Percentiles rank a stretch among this genome's conserved stretches.
phyloP scores from a whole-genome alignment of 345 rosid genomes.

The Combretum micranthum region DNA sequence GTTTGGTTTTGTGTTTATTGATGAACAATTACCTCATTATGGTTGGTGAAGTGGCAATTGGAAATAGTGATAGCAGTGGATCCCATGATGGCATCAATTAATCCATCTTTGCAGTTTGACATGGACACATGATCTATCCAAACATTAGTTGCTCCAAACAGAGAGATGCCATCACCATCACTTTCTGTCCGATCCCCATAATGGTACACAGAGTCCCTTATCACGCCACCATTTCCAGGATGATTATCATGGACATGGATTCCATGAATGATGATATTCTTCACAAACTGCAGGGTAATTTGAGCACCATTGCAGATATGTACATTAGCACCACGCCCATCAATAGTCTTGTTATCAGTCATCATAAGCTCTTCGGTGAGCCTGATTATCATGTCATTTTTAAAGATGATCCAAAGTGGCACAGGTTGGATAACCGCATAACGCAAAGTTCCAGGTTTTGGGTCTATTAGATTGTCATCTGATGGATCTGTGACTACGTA shows the following conservation, averaged over 20 bases:
- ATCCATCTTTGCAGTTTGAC: conserved; percentile 21
- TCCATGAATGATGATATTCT: conserved; percentile 54
- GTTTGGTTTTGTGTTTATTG: too few species aligned
- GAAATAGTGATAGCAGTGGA: conserved; percentile 32
- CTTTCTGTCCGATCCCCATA: conserved; percentile 23
- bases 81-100: conserved; percentile 20
- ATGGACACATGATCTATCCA: conserved; percentile 36
- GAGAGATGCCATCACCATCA: conserved; percentile 32
- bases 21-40: conserved; percentile 4
- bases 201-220: conserved; percentile 54
- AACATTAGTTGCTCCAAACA: conserved; percentile 19
- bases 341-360: conserved; percentile 57
- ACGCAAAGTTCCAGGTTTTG: conserved; percentile 50
- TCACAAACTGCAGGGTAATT: conserved; percentile 41
- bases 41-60: conserved; percentile 20
- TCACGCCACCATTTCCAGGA: conserved; percentile 39
- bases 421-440: conserved; percentile 26
- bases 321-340: conserved; percentile 55
- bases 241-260: conserved; percentile 49
- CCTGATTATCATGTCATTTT: conserved; percentile 41
- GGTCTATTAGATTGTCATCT: conserved; percentile 45
- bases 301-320: conserved; percentile 58
- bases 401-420: conserved; percentile 53
- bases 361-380: conserved; percentile 56
- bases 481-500: conserved; percentile 53